Percentiles rank a stretch among this genome's conserved stretches.
Evolutionary conservation across 345 rosid species (phyloP).

Genomic region (Eucalyptus marginata): DNA sequence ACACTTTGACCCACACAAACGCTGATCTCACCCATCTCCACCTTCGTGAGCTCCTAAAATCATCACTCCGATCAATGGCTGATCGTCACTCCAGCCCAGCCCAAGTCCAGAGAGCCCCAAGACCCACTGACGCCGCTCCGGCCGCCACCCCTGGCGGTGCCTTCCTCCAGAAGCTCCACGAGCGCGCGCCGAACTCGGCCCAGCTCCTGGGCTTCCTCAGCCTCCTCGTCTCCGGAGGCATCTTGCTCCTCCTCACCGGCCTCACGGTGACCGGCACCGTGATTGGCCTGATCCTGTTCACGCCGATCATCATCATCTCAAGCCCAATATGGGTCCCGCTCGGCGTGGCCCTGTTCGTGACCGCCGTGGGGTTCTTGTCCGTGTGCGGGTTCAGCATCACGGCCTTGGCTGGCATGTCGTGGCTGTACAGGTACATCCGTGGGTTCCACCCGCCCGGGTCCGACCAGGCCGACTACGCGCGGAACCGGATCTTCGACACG

Average conservation of each 20-base stretch:
- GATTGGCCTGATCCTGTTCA: slow-evolving; percentile 39
- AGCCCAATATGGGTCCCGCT: slow-evolving; percentile 87
- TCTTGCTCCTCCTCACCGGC: slow-evolving; percentile 64
- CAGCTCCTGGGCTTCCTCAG: slow-evolving; percentile 47
- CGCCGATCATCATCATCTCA: slow-evolving; percentile 53
- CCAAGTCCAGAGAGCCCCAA: not conserved
- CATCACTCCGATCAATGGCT: not conserved
- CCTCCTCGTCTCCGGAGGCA: slow-evolving; percentile 42
- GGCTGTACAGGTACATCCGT: slow-evolving; percentile 55
- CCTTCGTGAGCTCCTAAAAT: not conserved
- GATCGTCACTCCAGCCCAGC: not conserved
- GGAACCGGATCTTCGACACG: slow-evolving; percentile 70
- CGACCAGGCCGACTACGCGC: slow-evolving; percentile 64
- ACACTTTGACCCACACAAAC: not conserved
- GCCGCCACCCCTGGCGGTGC: slow-evolving; percentile 7
- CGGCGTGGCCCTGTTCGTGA: slow-evolving; percentile 15
- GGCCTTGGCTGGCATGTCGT: slow-evolving; percentile 24
- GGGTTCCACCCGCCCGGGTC: slow-evolving; percentile 80
- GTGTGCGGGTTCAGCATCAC: slow-evolving; percentile 38
- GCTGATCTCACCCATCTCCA: not conserved
- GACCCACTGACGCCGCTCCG: not conserved
- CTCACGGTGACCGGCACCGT: slow-evolving; percentile 33
- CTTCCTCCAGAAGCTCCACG: slow-evolving; percentile 35
- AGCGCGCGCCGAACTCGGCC: slow-evolving; percentile 40
- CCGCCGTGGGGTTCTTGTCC: slow-evolving; percentile 28